A percentile compares a stretch with the other conserved stretches of the same genome.
Evolutionary conservation across 2,329 filamentous ascomycete genomes (phyloP).

Genomic region (Aspergillus sp.): DNA sequence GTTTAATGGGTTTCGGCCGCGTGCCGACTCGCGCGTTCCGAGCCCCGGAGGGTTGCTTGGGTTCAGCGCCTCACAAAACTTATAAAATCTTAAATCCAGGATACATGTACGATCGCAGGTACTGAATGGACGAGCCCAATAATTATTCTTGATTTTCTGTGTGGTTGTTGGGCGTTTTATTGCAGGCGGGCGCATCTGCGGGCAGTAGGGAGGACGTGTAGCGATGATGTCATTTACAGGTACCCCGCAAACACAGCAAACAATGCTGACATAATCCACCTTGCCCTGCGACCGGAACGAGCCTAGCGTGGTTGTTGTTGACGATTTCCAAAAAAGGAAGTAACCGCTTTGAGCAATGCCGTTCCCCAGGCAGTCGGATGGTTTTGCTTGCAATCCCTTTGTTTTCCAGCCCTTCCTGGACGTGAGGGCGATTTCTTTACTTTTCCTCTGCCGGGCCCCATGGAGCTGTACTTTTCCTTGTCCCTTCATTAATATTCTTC

Average conservation of each 20-base stretch:
- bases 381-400: slow-evolving; percentile 6
- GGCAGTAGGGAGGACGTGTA: slow-evolving; percentile 26
- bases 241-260: slow-evolving; percentile 22
- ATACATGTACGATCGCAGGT: slow-evolving; percentile 5
- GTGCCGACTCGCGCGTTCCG: slow-evolving; percentile 23
- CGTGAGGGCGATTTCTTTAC: slow-evolving; percentile 14
- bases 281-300: slow-evolving; percentile 14
- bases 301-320: slow-evolving; percentile 23
- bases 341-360: slow-evolving; percentile 16
- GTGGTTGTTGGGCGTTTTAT: background rate
- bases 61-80: background rate
- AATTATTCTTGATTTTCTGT: background rate
- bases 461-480: slow-evolving; percentile 14
- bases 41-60: background rate
- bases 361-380: slow-evolving; percentile 13
- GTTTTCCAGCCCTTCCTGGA: slow-evolving; percentile 7
- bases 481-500: slow-evolving; percentile 7
- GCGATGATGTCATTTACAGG: slow-evolving; percentile 26
- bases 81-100: background rate
- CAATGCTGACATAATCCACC: slow-evolving; percentile 20
- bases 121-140: too few relatives aligned
- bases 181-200: background rate
- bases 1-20: slow-evolving; percentile 22
- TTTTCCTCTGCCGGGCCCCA: slow-evolving; percentile 13
- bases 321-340: slow-evolving; percentile 23